These are phyloP conservation scores for Ogataea henricii DNA, from an alignment of 805 yeast species.

Conservation along the genomic window DNA sequence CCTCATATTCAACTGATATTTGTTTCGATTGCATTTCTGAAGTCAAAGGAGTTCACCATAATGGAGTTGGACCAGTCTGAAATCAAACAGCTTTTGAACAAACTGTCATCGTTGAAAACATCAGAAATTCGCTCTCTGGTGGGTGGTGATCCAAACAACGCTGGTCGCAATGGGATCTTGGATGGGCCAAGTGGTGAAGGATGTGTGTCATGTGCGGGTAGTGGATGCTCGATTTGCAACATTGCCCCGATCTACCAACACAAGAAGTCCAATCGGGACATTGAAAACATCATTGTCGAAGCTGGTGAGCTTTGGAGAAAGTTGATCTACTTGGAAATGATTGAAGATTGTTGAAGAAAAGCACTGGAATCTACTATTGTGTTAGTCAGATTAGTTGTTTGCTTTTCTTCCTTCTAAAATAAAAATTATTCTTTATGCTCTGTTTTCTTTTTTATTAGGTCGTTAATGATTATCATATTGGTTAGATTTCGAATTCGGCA, in stretches of 20 bases:
- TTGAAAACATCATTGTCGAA: slow-evolving; percentile 70
- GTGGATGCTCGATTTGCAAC: slow-evolving; percentile 11
- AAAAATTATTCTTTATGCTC: slow-evolving; percentile 3
- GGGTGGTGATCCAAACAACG: slow-evolving; percentile 20
- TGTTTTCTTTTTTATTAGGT: background rate
- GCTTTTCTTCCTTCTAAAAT: background rate
- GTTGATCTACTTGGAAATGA: slow-evolving; percentile 67
- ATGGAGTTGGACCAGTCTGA: slow-evolving; percentile 90
- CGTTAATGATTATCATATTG: background rate
- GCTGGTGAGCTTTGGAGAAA: slow-evolving; percentile 90
- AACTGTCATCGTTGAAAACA: slow-evolving; percentile 47
- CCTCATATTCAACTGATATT: slow-evolving; percentile 78
- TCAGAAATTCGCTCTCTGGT: slow-evolving; percentile 32
- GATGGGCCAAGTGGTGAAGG: slow-evolving; percentile 7
- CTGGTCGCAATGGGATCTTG: background rate
- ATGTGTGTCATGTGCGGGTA: slow-evolving; percentile 15
- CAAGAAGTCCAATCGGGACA: slow-evolving; percentile 46
- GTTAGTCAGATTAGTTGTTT: background rate
- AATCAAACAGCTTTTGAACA: slow-evolving; percentile 72
- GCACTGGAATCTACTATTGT: background rate
- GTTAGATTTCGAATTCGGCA: background rate
- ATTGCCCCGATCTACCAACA: slow-evolving; percentile 14
- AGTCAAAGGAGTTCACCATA: slow-evolving; percentile 74
- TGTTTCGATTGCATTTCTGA: slow-evolving; percentile 74
- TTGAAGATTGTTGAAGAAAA: slow-evolving; percentile 38